phyloP scores from a whole-genome alignment of 768 basidiomycete species.

The Russula foetens region DNA sequence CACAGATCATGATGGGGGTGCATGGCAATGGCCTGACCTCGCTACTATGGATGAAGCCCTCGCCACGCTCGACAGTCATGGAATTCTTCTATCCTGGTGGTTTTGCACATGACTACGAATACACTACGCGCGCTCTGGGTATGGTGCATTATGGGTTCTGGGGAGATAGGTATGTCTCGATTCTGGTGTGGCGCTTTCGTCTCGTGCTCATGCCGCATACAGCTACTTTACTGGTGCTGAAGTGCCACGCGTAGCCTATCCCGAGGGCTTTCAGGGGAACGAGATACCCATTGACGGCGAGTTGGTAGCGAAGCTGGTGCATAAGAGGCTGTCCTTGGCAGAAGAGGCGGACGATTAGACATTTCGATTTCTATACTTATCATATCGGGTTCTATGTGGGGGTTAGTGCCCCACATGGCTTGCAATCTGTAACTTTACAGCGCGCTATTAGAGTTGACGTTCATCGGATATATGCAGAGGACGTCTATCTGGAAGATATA shows the following conservation, averaged over 20 bases:
- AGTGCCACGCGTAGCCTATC: constrained; percentile 60
- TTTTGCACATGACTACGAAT: constrained; percentile 83
- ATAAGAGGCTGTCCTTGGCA: constrained; percentile 47
- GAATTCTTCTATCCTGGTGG: constrained; percentile 86
- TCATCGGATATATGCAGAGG: not conserved
- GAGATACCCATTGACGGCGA: constrained; percentile 75
- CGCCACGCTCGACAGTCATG: constrained; percentile 75
- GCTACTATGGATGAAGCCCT: constrained; percentile 88
- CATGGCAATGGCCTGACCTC: constrained; percentile 90
- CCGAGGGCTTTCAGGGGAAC: constrained; percentile 85
- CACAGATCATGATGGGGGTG: constrained; percentile 87
- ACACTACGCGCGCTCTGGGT: constrained; percentile 70
- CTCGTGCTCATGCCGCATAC: not conserved
- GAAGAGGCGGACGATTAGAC: constrained; percentile 54
- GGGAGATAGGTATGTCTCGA: constrained; percentile 48
- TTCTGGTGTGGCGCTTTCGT: not conserved
- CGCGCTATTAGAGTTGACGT: not conserved
- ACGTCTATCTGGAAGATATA: not conserved
- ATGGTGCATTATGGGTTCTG: constrained; percentile 85
- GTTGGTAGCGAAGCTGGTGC: constrained; percentile 52
- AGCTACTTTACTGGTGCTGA: constrained; percentile 72
- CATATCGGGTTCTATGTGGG: not conserved
- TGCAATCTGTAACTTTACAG: not conserved
- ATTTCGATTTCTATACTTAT: not conserved
- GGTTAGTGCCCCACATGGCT: not conserved